Conservation (phyloP, 2,329 filamentous ascomycete genomes). For the Xylaria sp. region DNA sequence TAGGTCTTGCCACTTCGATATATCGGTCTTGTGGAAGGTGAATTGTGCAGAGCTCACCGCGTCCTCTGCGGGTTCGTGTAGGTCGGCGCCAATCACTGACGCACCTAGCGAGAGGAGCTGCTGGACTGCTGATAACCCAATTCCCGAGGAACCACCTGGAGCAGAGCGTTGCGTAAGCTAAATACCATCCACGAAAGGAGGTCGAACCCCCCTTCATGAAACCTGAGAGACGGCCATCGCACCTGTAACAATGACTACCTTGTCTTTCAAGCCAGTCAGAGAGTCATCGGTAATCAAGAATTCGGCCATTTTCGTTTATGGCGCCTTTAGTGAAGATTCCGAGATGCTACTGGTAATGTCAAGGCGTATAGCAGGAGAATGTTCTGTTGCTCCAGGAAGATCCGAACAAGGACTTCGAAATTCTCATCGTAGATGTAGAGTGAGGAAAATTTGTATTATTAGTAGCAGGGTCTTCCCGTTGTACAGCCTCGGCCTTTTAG, state of each 20-base stretch:
- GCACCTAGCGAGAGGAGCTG: slow-evolving; percentile 65
- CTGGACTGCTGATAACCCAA: slow-evolving; percentile 66
- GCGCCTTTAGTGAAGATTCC: background rate
- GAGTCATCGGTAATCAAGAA: slow-evolving; percentile 59
- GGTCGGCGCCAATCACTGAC: slow-evolving; percentile 65
- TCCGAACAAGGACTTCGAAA: background rate
- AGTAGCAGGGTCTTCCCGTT: background rate
- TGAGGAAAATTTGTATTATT: background rate
- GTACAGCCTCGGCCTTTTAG: background rate
- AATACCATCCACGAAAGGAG: background rate
- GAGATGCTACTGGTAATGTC: background rate
- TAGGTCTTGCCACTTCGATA: slow-evolving; percentile 62
- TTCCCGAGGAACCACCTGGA: slow-evolving; percentile 68
- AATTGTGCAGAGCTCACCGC: slow-evolving; percentile 44
- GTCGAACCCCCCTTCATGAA: too few species aligned
- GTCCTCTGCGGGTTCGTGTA: slow-evolving; percentile 55
- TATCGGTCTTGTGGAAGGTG: slow-evolving; percentile 59
- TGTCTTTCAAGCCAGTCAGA: slow-evolving; percentile 57
- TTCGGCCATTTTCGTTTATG: slow-evolving; percentile 53
- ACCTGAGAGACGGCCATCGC: slow-evolving; percentile 21
- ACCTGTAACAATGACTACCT: slow-evolving; percentile 66
- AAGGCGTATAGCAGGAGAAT: background rate
- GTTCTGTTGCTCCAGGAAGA: background rate
- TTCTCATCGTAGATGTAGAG: background rate
- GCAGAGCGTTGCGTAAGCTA: background rate